Evolutionary conservation across 441 rosid genomes (phyloP), one percentile per base, ranked within the genome.

Genomic region (Arabidopsis lyrata): DNA sequence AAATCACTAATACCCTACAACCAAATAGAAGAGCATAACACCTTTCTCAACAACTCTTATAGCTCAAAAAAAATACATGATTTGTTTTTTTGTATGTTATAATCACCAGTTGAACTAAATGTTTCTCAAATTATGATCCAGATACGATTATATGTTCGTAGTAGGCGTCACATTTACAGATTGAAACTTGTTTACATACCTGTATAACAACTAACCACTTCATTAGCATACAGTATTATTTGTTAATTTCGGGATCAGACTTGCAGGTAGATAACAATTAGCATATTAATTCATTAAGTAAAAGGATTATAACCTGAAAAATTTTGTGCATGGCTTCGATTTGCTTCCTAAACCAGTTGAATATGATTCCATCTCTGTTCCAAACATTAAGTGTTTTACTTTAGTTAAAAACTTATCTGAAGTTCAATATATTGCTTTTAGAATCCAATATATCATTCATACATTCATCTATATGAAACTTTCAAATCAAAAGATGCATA

Each of bases 261-360:
- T 76, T 47, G 52, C 13, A 54, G 66, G 36, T 31, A 42, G n/a
- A 71, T 59, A 65, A 47, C 8, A 48, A 39, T 24, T 72, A 12
- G 13, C 66, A 72, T 42, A 60, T 73, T 78, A 31, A 18, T 68
- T 49, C 54, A 55, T 74, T 49, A 74, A 69, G 78, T 35, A 44
- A 66, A 68, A 61, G 70, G 79, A 66, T 75, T 71, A 64, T 75
- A 79, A 79, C 99, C 99, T 95, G 99, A 92, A 95, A 95, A 95
- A 95, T 90, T 95, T 95, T 85, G 99, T 95, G 99, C 99, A 95
- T 84, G 99, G 98, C 99, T 95, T 95, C 93, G 97, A 90, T 92
- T 95, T 95, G 99, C 98, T 95, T 95, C 98, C 99, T 95, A 95
- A 83, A 95, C 96, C 98, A 90, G 94, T 83, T 86, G 97, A 62